Evolutionary conservation across 2,329 filamentous ascomycete species (phyloP).

Genomic region (Tolypocladium pustulatum): DNA sequence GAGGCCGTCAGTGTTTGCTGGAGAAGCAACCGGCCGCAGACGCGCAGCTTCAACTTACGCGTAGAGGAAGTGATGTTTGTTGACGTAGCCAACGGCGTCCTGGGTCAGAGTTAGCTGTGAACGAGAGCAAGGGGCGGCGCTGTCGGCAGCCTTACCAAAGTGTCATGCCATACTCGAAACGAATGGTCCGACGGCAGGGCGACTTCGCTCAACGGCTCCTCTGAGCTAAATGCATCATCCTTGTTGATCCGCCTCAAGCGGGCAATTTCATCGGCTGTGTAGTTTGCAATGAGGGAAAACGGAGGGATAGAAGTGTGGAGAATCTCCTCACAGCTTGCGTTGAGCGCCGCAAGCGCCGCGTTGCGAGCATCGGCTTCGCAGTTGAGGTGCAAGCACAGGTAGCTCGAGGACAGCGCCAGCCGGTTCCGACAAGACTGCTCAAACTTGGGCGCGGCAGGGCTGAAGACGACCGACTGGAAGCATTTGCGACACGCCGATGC

Average conservation of each 20-base stretch:
- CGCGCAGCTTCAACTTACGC: neutral
- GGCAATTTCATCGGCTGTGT: neutral
- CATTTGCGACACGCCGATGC: neutral
- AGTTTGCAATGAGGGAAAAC: neutral
- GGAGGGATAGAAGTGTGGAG: constrained; percentile 1
- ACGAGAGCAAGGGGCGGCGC: neutral
- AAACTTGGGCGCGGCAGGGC: neutral
- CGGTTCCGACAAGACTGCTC: neutral
- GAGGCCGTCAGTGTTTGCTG: neutral
- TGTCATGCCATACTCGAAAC: neutral
- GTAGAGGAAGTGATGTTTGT: neutral
- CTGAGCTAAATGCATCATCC: neutral
- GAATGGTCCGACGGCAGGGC: neutral
- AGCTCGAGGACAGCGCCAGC: constrained; percentile 1
- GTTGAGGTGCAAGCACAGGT: constrained; percentile 2
- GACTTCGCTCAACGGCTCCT: neutral
- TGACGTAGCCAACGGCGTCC: neutral
- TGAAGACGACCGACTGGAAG: neutral
- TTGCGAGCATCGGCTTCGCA: constrained; percentile 1
- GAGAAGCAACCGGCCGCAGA: neutral
- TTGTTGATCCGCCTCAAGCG: neutral
- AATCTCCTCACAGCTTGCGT: constrained; percentile 1
- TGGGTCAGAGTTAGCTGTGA: neutral
- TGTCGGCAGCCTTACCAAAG: neutral
- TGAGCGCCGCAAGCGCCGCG: neutral